Evolutionary conservation across 2,329 filamentous ascomycete genomes (phyloP), one percentile per base, ranked within the genome.

Genomic region (Penicillium palitans): DNA sequence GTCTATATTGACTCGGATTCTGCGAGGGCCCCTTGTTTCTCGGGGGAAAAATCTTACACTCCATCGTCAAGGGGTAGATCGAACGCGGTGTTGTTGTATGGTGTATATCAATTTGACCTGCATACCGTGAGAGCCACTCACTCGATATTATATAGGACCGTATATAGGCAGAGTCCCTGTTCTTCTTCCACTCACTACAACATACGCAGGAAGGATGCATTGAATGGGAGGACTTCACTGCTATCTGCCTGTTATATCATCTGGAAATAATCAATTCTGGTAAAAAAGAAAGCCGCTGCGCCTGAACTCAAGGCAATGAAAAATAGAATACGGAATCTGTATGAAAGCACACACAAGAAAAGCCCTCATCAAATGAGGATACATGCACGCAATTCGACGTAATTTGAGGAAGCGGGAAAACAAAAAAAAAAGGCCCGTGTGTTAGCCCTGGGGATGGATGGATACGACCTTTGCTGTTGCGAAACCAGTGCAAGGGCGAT

Each of bases 251-350:
- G 12, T 31, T 42, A 42, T 31, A 42, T 13, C 31, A 33, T 33
- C 31, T 15, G 33, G 15, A 41, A 29, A 27, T 17, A 35, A 35
- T 51, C 21, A 44, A 35, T 51, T 27, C 29, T 44, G 46, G 17
- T 45, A 44, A 35, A 55, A 35, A 27, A 55, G 44, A 39, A 29
- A 10, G 40, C 54, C 47, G 27, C 24, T 57, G 21, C 42, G 42
- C 42, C 55, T 41, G 12, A 46, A 35, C 42, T 40, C 33, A 24
- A 47, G 10, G 25, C 31, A 42, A 29, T 40, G 41, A 15, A 6
- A 51, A 21, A 24, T 9, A 47, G 17, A 48, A 51, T n/a, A 37
- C 19, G 17, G 15, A 19, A 10, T n/a, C 17, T 35, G 45, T 15
- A 33, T 29, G 17, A 40, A 41, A 29, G 31, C 31, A 46, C 12